Conservation (phyloP, 768 basidiomycete species). For the Roridomyces roridus region DNA sequence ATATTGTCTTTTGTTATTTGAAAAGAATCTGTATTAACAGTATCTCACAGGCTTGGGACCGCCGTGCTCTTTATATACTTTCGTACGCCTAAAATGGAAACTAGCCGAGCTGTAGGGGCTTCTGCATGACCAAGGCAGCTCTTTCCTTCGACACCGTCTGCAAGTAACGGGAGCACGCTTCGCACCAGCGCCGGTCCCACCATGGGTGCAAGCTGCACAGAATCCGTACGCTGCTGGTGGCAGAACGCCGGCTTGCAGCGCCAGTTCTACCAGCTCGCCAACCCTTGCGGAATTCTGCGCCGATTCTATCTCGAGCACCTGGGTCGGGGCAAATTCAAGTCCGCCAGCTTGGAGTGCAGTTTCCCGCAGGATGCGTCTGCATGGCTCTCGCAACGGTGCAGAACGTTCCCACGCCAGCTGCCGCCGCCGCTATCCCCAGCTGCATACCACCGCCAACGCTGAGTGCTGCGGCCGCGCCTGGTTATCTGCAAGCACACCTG, state of each 20-base stretch:
- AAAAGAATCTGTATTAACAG: background rate
- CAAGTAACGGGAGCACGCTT: slow-evolving; percentile 27
- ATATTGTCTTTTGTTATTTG: slow-evolving; percentile 32
- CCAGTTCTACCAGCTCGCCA: slow-evolving; percentile 30
- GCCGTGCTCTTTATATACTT: slow-evolving; percentile 91
- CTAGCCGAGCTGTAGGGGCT: slow-evolving; percentile 54
- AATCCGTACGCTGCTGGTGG: slow-evolving; percentile 65
- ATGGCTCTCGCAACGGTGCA: slow-evolving; percentile 22
- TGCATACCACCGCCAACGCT: slow-evolving; percentile 46
- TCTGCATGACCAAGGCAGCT: slow-evolving; percentile 7
- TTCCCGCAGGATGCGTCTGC: slow-evolving; percentile 30
- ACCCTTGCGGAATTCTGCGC: slow-evolving; percentile 17
- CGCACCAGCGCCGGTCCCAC: slow-evolving; percentile 29
- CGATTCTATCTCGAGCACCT: slow-evolving; percentile 23
- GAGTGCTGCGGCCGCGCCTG: slow-evolving; percentile 25
- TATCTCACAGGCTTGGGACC: slow-evolving; percentile 71
- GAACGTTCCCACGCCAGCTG: slow-evolving; percentile 61
- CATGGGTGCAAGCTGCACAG: slow-evolving; percentile 33
- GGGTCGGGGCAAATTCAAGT: slow-evolving; percentile 35
- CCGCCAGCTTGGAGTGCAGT: slow-evolving; percentile 35
- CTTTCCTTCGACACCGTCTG: slow-evolving; percentile 24
- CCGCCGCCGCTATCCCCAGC: slow-evolving; percentile 48
- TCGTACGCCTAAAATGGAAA: slow-evolving; percentile 80
- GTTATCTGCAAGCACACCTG: slow-evolving; percentile 18
- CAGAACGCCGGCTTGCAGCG: slow-evolving; percentile 49